Conservation (phyloP, 1,284 basidiomycete genomes). For the Chondrostereum purpureum region DNA sequence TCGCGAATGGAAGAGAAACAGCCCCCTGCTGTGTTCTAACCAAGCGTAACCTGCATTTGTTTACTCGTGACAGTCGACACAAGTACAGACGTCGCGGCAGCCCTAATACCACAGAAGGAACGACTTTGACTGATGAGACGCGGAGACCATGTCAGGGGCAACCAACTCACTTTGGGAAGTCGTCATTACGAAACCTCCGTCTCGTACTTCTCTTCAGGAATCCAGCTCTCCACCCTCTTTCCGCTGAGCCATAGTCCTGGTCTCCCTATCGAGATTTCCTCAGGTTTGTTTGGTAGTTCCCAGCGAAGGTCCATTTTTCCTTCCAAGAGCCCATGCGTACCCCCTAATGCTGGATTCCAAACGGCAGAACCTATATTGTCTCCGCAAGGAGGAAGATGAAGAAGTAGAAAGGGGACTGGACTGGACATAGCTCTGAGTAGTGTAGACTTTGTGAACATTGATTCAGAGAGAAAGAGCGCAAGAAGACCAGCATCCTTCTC, state of each 20-base stretch:
- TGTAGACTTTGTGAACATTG: constrained; percentile 66
- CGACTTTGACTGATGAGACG: too few species aligned
- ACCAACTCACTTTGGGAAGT: too few species aligned
- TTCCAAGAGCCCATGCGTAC: constrained; percentile 43
- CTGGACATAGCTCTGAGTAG: constrained; percentile 66
- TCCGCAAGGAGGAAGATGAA: constrained; percentile 57
- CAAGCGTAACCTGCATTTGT: too few species aligned
- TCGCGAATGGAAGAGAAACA: too few species aligned
- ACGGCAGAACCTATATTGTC: constrained; percentile 41
- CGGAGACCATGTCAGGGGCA: too few species aligned
- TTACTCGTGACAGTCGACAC: too few species aligned
- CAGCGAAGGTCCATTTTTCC: constrained; percentile 61
- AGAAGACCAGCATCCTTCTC: constrained; percentile 35
- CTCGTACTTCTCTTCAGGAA: background rate
- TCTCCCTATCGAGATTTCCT: constrained; percentile 1
- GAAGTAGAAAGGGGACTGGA: constrained; percentile 65
- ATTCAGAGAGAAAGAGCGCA: constrained; percentile 71
- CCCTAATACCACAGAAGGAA: too few species aligned
- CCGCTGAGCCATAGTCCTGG: constrained; percentile 2
- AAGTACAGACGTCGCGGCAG: too few species aligned
- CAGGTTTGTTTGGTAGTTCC: constrained; percentile 16
- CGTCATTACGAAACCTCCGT: too few species aligned
- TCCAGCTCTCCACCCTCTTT: background rate
- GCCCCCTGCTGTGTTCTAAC: too few species aligned
- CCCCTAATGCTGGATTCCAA: constrained; percentile 60